Base-by-base conservation (phyloP, 1,284 basidiomycete genomes). In the Ceratobasidium sp. region DNA sequence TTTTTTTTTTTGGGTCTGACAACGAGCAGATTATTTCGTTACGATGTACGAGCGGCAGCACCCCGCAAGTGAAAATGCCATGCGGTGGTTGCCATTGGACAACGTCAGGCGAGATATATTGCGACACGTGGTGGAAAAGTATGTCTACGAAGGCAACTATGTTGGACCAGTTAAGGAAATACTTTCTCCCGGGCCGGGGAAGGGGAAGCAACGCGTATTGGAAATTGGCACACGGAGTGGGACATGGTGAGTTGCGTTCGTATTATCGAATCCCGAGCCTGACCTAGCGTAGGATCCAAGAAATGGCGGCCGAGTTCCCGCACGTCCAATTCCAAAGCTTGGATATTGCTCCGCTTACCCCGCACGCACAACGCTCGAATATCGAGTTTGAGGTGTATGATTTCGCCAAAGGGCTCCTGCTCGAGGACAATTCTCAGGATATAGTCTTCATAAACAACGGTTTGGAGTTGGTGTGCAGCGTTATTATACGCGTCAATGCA, bases 11-110 rank as follows among this genome's bases (percentile, higher is more conserved):
- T 50, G n/a, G 7, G 5, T 42, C n/a, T n/a, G n/a, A n/a, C n/a
- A n/a, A n/a, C n/a, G n/a, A n/a, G n/a, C 32, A 60, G 56, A 17
- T 27, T 60, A 60, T 34, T 60, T 60, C 47, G 25, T 60, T 3
- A 3, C 31, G 17, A 40, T 45, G 6, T 31, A 60, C 17, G 56
- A 43, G 20, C 40, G 56, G 22, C 56, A 25, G 27, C 56, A 60
- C 22, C 17, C 35, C 12, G 56, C 56, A n/a, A 40, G 15, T 34
- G 29, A 45, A 3, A 45, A 60, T 22, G 17, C 29, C 10, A 31
- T 42, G 5, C 40, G 42, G 22, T 60, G 56, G 56, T 40, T 60
- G 31, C 56, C 56, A 31, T 47, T 43, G 15, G 56, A 60, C 27
- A 60, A 60, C n/a, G 47, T 47, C 22, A 32, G 29, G 22, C 56